Conservation (phyloP, 2,329 filamentous ascomycete genomes). For the Diplodia seriata region DNA sequence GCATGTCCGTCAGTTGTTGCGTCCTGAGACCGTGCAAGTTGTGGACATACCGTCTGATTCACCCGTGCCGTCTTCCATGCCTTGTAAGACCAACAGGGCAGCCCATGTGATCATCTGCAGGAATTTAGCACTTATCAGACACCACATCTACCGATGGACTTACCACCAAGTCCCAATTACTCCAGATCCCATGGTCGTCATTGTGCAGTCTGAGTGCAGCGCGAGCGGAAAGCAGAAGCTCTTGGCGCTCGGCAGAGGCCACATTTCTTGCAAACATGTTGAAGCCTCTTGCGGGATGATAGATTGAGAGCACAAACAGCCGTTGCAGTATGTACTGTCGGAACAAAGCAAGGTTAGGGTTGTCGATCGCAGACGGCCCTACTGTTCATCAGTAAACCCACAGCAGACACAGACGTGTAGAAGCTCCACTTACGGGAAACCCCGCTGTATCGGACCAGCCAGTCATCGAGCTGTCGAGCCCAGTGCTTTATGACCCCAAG, state of each 20-base stretch:
- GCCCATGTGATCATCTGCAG: constrained; percentile 53
- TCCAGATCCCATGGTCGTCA: constrained; percentile 53
- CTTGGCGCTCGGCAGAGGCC: constrained; percentile 51
- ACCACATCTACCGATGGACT: neutral
- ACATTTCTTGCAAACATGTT: constrained; percentile 50
- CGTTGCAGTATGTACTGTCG: constrained; percentile 54
- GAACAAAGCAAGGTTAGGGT: constrained; percentile 48
- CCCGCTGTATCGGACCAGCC: constrained; percentile 50
- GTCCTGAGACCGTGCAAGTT: neutral
- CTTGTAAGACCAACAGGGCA: constrained; percentile 54
- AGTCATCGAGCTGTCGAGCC: constrained; percentile 53
- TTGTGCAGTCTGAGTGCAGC: constrained; percentile 52
- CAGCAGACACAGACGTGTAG: neutral
- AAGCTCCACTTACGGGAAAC: constrained; percentile 13
- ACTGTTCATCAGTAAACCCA: constrained; percentile 28
- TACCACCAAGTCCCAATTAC: constrained; percentile 53
- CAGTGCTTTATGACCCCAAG: constrained; percentile 53
- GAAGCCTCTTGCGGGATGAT: constrained; percentile 52
- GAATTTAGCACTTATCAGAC: neutral
- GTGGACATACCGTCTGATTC: constrained; percentile 37
- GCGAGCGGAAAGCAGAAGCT: constrained; percentile 52
- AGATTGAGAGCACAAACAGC: constrained; percentile 54
- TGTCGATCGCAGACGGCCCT: constrained; percentile 41
- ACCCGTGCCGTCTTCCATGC: constrained; percentile 50
- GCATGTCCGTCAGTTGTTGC: neutral